phyloP scores from a whole-genome alignment of 1,139 yeast species.

The Wickerhamiella infanticola region DNA sequence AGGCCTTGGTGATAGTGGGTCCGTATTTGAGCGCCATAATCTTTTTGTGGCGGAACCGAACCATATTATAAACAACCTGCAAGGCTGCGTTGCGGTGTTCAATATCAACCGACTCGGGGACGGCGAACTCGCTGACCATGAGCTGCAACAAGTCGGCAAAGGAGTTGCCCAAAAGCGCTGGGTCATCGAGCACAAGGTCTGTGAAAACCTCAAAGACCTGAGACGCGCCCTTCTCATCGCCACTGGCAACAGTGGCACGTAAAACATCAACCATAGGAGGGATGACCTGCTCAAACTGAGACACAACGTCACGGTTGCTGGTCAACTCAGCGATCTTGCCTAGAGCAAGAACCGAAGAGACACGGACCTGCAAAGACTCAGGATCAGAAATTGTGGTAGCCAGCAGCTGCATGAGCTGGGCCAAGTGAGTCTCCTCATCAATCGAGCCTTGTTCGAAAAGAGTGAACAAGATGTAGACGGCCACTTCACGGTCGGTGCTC shows the following conservation, averaged over 20 bases:
- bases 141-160: slow-evolving; percentile 54
- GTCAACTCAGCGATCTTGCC: slow-evolving; percentile 60
- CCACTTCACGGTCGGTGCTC: slow-evolving; percentile 61
- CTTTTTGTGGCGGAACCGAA: slow-evolving; percentile 46
- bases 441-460: slow-evolving; percentile 56
- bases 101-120: slow-evolving; percentile 53
- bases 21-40: slow-evolving; percentile 56
- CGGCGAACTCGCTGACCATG: slow-evolving; percentile 54
- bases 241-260: slow-evolving; percentile 53
- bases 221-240: slow-evolving; percentile 58
- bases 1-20: slow-evolving; percentile 58
- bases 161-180: slow-evolving; percentile 64
- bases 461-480: slow-evolving; percentile 64
- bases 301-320: slow-evolving; percentile 36
- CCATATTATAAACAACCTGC: slow-evolving; percentile 69
- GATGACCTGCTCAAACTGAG: slow-evolving; percentile 47
- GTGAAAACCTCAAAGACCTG: slow-evolving; percentile 77
- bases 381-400: slow-evolving; percentile 49
- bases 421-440: slow-evolving; percentile 30
- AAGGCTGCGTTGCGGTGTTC: slow-evolving; percentile 75
- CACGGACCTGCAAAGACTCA: slow-evolving; percentile 54
- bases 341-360: slow-evolving; percentile 69
- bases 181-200: slow-evolving; percentile 59
- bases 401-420: slow-evolving; percentile 46
- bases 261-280: slow-evolving; percentile 76